Evolutionary conservation across 441 rosid species (phyloP).

Genomic region (Biscutella laevigata): DNA sequence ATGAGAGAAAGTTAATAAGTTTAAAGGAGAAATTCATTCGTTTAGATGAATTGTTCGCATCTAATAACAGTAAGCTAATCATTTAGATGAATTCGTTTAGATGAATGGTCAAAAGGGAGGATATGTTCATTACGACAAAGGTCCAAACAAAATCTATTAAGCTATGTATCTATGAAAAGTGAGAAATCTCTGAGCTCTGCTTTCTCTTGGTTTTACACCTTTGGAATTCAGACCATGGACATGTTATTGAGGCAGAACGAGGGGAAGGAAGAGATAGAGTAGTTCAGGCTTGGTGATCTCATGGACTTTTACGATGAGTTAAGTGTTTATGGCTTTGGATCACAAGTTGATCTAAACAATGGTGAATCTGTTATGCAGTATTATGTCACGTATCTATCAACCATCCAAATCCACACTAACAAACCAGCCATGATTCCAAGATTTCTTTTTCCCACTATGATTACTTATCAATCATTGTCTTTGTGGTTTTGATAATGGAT

Average conservation of each 20-base stretch:
- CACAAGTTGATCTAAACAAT: slow-evolving; percentile 27
- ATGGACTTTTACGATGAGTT: slow-evolving; percentile 59
- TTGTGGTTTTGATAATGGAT: not conserved
- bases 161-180: no score
- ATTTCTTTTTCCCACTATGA: slow-evolving; percentile 7
- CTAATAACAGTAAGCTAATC: no score
- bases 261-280: slow-evolving; percentile 41
- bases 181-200: no score
- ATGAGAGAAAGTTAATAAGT: no score
- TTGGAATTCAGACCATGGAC: no score
- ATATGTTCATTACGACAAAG: no score
- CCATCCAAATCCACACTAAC: slow-evolving; percentile 53
- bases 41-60: no score
- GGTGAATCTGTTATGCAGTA: slow-evolving; percentile 46
- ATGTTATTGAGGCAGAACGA: slow-evolving; percentile 27
- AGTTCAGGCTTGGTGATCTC: slow-evolving; percentile 50
- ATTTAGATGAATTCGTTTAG: no score
- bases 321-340: slow-evolving; percentile 66
- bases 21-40: no score
- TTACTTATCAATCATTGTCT: not conserved
- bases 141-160: no score
- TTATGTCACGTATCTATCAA: slow-evolving; percentile 62
- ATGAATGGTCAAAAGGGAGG: no score
- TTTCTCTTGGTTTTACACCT: no score
- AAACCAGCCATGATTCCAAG: slow-evolving; percentile 33